Evolutionary conservation across 768 basidiomycete genomes (phyloP).

Genomic region (Boletus subcaerulescens): DNA sequence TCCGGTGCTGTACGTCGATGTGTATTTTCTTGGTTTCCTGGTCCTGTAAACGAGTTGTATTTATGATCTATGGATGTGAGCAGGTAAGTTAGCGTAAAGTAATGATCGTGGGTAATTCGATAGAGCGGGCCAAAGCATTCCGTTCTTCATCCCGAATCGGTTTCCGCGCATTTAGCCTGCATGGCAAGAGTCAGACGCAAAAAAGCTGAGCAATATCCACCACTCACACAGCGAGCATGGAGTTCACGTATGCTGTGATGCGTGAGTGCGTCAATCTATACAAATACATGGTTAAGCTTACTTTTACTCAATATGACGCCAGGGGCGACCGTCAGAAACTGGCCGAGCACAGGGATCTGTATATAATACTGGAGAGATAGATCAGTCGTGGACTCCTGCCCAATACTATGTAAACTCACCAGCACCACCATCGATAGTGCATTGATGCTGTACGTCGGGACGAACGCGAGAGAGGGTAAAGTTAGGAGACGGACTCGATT

Average conservation of each 20-base stretch:
- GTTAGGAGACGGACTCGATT: no score
- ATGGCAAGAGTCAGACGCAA: neutral
- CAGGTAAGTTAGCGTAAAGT: no score
- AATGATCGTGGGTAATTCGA: conserved; percentile 7
- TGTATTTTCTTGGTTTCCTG: neutral
- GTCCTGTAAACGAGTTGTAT: no score
- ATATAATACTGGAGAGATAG: conserved; percentile 8
- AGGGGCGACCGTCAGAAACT: conserved; percentile 5
- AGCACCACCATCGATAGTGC: conserved; percentile 8
- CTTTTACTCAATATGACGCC: conserved; percentile 15
- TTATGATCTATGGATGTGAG: no score
- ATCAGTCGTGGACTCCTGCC: neutral
- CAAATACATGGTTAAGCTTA: neutral
- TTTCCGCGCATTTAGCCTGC: conserved; percentile 11
- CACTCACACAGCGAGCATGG: conserved; percentile 23
- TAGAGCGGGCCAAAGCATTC: neutral
- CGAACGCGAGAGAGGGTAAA: neutral
- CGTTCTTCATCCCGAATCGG: conserved; percentile 13
- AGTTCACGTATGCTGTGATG: conserved; percentile 18
- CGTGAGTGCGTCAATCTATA: neutral
- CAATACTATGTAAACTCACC: neutral
- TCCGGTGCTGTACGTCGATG: neutral
- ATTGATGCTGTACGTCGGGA: conserved; percentile 5
- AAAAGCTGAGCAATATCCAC: neutral
- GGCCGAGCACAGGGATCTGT: neutral